phyloP scores from a whole-genome alignment of 768 basidiomycete genomes.

The Leccinum imitatum region DNA sequence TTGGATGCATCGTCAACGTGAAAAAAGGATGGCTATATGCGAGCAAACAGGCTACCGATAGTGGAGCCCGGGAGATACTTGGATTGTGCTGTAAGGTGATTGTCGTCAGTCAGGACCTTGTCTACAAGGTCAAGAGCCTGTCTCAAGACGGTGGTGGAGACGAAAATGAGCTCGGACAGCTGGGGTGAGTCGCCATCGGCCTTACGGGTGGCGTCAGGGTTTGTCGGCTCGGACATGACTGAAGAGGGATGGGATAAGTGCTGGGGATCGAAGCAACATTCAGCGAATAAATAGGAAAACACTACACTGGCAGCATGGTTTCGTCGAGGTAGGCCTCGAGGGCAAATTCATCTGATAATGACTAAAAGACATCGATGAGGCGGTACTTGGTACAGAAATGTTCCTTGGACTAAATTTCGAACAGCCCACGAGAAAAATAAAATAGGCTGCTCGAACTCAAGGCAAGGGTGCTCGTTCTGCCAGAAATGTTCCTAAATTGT shows the following conservation, averaged over 20 bases:
- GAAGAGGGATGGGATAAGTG: constrained; percentile 9
- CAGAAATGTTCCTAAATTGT: constrained; percentile 54
- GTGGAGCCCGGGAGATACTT: constrained; percentile 83
- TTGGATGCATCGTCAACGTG: constrained; percentile 1
- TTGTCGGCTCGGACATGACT: constrained; percentile 25
- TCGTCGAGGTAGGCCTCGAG: constrained; percentile 26
- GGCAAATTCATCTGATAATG: constrained; percentile 19
- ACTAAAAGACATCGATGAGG: not conserved
- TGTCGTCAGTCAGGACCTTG: constrained; percentile 61
- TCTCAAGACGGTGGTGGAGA: constrained; percentile 63
- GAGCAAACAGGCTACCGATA: constrained; percentile 53
- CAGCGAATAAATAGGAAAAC: constrained; percentile 17
- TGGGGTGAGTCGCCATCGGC: constrained; percentile 26
- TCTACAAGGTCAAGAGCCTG: constrained; percentile 77
- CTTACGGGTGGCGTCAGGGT: constrained; percentile 10
- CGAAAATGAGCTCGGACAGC: constrained; percentile 58
- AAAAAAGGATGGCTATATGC: not conserved
- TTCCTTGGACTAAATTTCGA: constrained; percentile 83
- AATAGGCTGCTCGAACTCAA: constrained; percentile 75
- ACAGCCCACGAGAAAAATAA: constrained; percentile 46
- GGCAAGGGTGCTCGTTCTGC: constrained; percentile 60
- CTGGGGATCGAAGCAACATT: not conserved
- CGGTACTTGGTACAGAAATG: constrained; percentile 33
- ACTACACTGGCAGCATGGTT: constrained; percentile 16
- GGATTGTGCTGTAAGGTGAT: constrained; percentile 68